phyloP scores from a whole-genome alignment of 345 rosid genomes.

The Gossypium thurberi region DNA sequence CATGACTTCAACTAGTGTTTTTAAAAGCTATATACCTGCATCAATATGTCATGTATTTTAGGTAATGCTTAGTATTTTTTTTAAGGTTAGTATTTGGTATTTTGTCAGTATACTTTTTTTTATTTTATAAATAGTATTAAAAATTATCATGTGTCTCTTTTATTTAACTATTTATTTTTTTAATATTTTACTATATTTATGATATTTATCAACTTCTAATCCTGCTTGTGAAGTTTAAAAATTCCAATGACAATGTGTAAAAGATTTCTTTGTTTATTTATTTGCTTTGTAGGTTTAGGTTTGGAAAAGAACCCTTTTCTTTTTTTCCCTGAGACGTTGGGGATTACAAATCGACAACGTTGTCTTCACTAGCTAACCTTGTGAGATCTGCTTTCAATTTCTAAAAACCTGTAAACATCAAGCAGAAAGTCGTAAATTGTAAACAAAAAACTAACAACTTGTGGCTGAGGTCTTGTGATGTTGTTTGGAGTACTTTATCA shows the following conservation, averaged over 20 bases:
- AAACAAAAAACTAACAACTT: slow-evolving; percentile 10
- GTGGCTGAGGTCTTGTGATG: not conserved
- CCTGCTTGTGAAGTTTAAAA: no score
- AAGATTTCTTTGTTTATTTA: not conserved
- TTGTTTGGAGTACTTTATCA: not conserved
- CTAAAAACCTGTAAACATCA: slow-evolving; percentile 21
- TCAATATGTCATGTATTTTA: slow-evolving; percentile 9
- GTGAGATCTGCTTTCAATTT: not conserved
- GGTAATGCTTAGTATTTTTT: not conserved
- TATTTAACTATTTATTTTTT: no score
- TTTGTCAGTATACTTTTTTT: no score
- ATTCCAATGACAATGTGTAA: no score
- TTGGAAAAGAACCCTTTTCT: slow-evolving; percentile 9
- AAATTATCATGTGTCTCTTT: no score
- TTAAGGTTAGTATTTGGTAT: no score
- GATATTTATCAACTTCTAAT: no score
- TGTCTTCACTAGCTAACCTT: not conserved
- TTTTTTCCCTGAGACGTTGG: not conserved
- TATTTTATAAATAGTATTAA: no score
- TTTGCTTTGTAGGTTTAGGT: slow-evolving; percentile 12
- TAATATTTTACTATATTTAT: no score
- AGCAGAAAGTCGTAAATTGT: not conserved
- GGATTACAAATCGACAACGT: no score
- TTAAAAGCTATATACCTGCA: not conserved
- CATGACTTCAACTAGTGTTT: no score